Evolutionary conservation across 139 green algal species (phyloP).

Genomic region (Coelastrella sp.): DNA sequence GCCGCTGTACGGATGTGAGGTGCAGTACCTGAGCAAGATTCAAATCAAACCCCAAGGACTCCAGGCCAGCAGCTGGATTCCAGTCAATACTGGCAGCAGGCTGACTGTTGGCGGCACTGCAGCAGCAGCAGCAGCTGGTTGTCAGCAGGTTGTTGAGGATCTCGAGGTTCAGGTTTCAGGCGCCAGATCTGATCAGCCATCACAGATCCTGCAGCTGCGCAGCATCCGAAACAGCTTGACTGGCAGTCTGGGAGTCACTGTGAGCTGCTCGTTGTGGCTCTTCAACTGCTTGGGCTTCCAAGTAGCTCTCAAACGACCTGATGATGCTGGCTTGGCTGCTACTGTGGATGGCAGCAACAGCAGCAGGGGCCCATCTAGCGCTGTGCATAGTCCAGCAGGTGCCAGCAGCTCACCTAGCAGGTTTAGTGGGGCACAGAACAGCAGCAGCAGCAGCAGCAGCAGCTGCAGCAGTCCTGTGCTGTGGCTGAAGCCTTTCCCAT

Average conservation of each 20-base stretch:
- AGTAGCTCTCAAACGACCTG: slow-evolving; percentile 5
- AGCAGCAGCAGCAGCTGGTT: slow-evolving; percentile 30
- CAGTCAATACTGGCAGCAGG: neutral
- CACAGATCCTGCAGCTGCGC: slow-evolving; percentile 20
- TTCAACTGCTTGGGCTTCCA: slow-evolving; percentile 50
- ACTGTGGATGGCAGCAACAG: neutral
- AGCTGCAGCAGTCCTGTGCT: neutral
- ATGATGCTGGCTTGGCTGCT: neutral
- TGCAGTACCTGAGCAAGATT: slow-evolving; percentile 24
- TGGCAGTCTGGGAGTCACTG: slow-evolving; percentile 4
- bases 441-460: neutral
- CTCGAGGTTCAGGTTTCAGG: neutral
- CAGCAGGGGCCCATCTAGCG: neutral
- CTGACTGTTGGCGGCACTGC: slow-evolving; percentile 24
- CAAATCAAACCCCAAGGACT: slow-evolving; percentile 55
- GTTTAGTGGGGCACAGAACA: too few species aligned
- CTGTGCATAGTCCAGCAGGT: neutral
- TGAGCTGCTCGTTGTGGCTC: slow-evolving; percentile 49
- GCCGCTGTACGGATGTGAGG: slow-evolving; percentile 32
- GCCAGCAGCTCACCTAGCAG: neutral
- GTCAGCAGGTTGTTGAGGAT: neutral
- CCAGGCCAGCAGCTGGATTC: slow-evolving; percentile 47
- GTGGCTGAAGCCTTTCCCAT: slow-evolving; percentile 27
- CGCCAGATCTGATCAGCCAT: neutral
- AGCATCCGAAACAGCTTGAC: neutral